Base-by-base conservation (phyloP, 371 early-diverging fungal genomes). In the Cokeromyces recurvatus region DNA sequence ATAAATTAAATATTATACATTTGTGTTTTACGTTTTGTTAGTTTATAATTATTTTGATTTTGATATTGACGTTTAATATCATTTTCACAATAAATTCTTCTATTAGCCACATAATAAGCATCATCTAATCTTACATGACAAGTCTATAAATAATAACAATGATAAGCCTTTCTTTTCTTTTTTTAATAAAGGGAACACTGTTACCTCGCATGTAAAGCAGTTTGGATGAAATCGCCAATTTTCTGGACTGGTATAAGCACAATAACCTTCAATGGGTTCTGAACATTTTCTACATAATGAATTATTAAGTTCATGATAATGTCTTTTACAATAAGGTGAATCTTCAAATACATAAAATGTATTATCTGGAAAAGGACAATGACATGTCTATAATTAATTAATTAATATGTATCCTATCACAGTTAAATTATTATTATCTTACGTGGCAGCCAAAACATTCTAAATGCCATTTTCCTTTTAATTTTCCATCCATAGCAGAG, bases 291-390 rank as follows among this genome's bases (percentile, higher is more conserved):
- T 77, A 57, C 93, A 92, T 29, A 92, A 70, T 6, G 90, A 88
- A 43, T 82, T 81, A 59, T 90, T 90, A 39, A 85, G 53, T 64
- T 82, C 81, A 51, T 92, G 91, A 47, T 90, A 92, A 59, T 91
- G 90, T 22, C 82, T 72, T 44, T 79, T 74, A 64, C 93, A 92
- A 51, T 87, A 87, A 43, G 91, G 93, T n/a, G 76, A 69, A 59
- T 85, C 81, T 1, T 87, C 83, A 63, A 77, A 84, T 10, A 90
- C 91, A 55, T 90, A 92, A 55, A 92, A 92, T 22, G 85, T 87
- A 56, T 85, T 89, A 63, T 90, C 88, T 5, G 90, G 91, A 59
- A 92, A 92, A n/a, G 84, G 75, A 47, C 69, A 69, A 48, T 70
- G 83, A 55, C 92, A 92, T 1, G 72, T 81, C 63, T 76, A 62